phyloP scores from a whole-genome alignment of 176 grass and related monocot species.

The Olyra latifolia region DNA sequence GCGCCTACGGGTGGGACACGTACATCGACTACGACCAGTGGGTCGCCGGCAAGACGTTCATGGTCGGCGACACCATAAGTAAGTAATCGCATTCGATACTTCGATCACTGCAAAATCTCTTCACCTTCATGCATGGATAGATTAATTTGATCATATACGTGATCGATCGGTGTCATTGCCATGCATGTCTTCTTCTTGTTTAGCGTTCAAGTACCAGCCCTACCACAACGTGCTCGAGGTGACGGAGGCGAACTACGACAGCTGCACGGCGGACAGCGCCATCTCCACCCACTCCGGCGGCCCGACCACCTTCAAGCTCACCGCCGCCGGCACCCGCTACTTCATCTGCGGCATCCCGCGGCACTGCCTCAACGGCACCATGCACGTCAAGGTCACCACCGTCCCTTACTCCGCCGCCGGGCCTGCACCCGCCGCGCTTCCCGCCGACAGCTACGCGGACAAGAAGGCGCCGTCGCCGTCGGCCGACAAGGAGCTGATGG shows the following conservation, averaged over 20 bases:
- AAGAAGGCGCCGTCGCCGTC: neutral
- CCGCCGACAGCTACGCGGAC: slow-evolving; percentile 25
- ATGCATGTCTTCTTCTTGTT: neutral
- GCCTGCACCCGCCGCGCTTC: neutral
- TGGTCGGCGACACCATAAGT: slow-evolving; percentile 66
- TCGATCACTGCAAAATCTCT: neutral
- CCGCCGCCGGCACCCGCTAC: slow-evolving; percentile 52
- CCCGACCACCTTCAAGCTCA: slow-evolving; percentile 46
- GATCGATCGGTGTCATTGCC: no score
- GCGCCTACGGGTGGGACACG: slow-evolving; percentile 52
- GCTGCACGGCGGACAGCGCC: slow-evolving; percentile 38
- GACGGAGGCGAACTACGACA: slow-evolving; percentile 34
- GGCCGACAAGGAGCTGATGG: neutral
- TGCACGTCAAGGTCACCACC: slow-evolving; percentile 59
- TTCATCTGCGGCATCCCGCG: slow-evolving; percentile 81
- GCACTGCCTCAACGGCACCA: slow-evolving; percentile 68
- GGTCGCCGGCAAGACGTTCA: slow-evolving; percentile 44
- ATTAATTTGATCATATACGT: no score
- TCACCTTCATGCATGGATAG: neutral
- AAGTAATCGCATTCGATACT: neutral
- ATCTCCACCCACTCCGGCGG: slow-evolving; percentile 47
- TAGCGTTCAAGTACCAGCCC: slow-evolving; percentile 58
- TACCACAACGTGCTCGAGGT: slow-evolving; percentile 82
- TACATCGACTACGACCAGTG: slow-evolving; percentile 58
- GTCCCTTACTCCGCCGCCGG: slow-evolving; percentile 15